Evolutionary conservation across 2,329 filamentous ascomycete species (phyloP), one percentile per base, ranked within the genome.

Genomic region (Colletotrichum paranaense): DNA sequence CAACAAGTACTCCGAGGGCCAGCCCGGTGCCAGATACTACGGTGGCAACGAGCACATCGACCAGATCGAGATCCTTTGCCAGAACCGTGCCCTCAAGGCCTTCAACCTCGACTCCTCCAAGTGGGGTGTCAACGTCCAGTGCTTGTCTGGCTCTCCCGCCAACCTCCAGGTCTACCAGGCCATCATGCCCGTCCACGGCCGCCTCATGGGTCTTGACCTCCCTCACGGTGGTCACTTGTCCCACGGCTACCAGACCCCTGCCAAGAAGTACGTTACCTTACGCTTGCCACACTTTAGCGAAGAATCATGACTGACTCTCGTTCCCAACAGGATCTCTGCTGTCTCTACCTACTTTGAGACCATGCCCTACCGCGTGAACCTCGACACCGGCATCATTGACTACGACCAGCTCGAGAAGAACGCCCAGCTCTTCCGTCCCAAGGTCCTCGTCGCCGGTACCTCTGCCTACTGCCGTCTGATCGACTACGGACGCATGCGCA

Each of bases 311-410:
- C 62, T 73, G 12, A 72, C 68, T 8, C 28, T 49, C 14, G 11
- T 11, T 24, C 22, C 12, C 6, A 35, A 3, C 30, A 92, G 89
- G 88, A 99, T 99, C 85, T 98, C 96, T 68, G 95, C 95, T 74
- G 93, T 99, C 79, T 98, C 96, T 52, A 98, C 96, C 81, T 99
- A 99, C 91, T 99, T 98, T 82, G 96, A 99, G 90, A 99, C 97
- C 73, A 93, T 99, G 86, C 97, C 97, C 68, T 99, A 99, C 90
- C 92, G 95, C 75, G 93, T 98, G 76, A 89, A 97, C 84, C 90
- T 94, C 78, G 91, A 94, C 80, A 98, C 97, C 38, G 97, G 97
- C 78, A 92, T 98, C 84, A 99, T 99, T 81, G 97, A 99, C 86
- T 99, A 99, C 85, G 95, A 97, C 80, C 91, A 90, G 80, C 92